phyloP scores from a whole-genome alignment of 2,329 filamentous ascomycete species.

The Tolypocladium capitatum region DNA sequence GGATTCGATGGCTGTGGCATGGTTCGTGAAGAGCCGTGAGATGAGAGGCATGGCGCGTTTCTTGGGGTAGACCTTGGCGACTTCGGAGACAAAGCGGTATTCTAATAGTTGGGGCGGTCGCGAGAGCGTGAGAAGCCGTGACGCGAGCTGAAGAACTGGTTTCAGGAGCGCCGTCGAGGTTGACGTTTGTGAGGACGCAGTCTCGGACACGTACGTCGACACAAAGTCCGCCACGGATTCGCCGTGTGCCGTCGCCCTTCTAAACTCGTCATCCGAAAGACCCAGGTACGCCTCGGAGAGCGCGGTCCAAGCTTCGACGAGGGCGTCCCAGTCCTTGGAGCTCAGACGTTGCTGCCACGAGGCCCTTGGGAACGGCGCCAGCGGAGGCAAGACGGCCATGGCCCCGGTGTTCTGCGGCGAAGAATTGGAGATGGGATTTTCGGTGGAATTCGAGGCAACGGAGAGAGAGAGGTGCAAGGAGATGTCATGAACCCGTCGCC shows the following conservation, averaged over 20 bases:
- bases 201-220: constrained; percentile 48
- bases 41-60: constrained; percentile 42
- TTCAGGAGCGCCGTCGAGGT: constrained; percentile 39
- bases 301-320: constrained; percentile 62
- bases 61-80: constrained; percentile 54
- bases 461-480: no score
- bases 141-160: constrained; percentile 49
- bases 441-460: neutral
- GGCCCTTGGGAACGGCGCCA: constrained; percentile 65
- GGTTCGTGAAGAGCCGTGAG: constrained; percentile 35
- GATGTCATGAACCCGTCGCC: neutral
- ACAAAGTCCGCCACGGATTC: constrained; percentile 32
- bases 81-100: constrained; percentile 56
- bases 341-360: constrained; percentile 53
- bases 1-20: constrained; percentile 34
- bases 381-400: constrained; percentile 46
- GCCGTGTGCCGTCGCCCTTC: constrained; percentile 35
- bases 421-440: neutral
- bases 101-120: constrained; percentile 37
- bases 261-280: constrained; percentile 43
- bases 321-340: constrained; percentile 62
- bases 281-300: constrained; percentile 53
- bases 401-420: neutral
- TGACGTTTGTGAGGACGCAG: constrained; percentile 14
- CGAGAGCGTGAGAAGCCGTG: constrained; percentile 36